Base-by-base conservation (phyloP, 495 filamentous ascomycete genomes). In the Neurospora sp. region DNA sequence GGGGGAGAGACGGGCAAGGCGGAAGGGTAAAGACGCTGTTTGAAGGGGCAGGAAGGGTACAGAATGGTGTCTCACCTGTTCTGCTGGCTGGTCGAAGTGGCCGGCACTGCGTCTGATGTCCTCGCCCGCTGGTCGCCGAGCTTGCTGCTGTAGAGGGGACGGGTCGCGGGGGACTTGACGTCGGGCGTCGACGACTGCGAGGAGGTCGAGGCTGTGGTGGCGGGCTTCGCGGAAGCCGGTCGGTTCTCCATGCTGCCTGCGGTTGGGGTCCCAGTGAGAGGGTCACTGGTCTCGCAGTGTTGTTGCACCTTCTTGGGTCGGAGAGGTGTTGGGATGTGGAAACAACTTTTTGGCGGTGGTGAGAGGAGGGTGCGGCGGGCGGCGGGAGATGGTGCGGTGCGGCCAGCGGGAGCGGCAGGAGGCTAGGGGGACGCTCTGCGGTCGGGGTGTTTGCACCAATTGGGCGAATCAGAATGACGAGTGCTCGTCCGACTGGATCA, bases 81-180 rank as follows among this genome's bases (percentile, higher is more conserved):
- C 27, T 66, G 54, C 54, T 66, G 54, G 54, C 54, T 73, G 69
- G 79, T 77, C 75, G 76, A 74, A 74, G 73, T 76, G 31, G 78
- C 62, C 72, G 78, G 70, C 16, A 73, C 44, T 37, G 72, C 73
- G 70, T 81, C 79, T 70, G 77, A 75, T 9, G 73, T 66, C 70
- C 74, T 77, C 66, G 73, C 60, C 70, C 79, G 75, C 60, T 76
- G 77, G 76, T 79, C 79, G 69, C 77, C 75, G 60, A 82, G 76
- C 78, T 82, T 82, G 77, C 77, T 81, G 77, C 79, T 82, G 75
- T 81, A 82, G 5, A 79, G 72, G 16, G 79, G 79, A 38, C 80
- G 72, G 5, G 75, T 23, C 31, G 78, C 76, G 39, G 76, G 76
- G 69, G 80, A 79, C 71, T 79, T 82, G 71, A 74, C 70, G 78